Evolutionary conservation across 768 basidiomycete genomes (phyloP), one percentile per base, ranked within the genome.

Genomic region (Lentinula aciculospora): DNA sequence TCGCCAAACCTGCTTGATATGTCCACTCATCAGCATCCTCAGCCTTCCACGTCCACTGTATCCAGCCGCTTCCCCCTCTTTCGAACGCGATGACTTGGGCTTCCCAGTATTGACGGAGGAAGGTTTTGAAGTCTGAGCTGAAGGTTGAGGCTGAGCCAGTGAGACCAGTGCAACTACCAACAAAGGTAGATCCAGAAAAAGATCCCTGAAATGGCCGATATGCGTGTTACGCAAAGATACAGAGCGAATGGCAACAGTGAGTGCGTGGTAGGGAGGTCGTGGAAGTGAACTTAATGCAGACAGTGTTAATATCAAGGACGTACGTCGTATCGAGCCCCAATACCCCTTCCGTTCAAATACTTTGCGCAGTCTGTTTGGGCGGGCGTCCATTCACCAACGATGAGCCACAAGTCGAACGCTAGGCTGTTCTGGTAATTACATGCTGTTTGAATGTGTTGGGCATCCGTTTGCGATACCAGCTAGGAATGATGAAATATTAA

Each of bases 321-420:
- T 34, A 56, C 89, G 58, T 85, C 84, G 61, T 79, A 86, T 40
- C 87, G 74, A 4, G 86, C 76, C 3, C 88, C 86, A 39, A 76
- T 62, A 2, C 89, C 91, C 44, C 91, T 83, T 3, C 94, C 94
- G 62, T 95, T 95, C 47, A 97, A 75, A 68, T 89, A 90, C 65
- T 80, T 86, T 13, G 86, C 86, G 62, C 90, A 91, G 65, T 92
- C 92, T 6, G 82, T 92, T 53, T 79, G 72, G 2, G 88, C 88
- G 2, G 89, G 81, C 1, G 88, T 84, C 86, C 90, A 97, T 73
- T 97, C 94, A 40, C 94, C 93, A 25, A 94, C 91, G 44, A 94
- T 76, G 15, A 83, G 78, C 93, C 91, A 93, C 27, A 94, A 78
- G 37, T 81, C 77, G 62, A 83, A 85, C 0, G 79, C 66, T 5